Evolutionary conservation across 2,329 filamentous ascomycete species (phyloP).

Genomic region (Hypoxylon sp.): DNA sequence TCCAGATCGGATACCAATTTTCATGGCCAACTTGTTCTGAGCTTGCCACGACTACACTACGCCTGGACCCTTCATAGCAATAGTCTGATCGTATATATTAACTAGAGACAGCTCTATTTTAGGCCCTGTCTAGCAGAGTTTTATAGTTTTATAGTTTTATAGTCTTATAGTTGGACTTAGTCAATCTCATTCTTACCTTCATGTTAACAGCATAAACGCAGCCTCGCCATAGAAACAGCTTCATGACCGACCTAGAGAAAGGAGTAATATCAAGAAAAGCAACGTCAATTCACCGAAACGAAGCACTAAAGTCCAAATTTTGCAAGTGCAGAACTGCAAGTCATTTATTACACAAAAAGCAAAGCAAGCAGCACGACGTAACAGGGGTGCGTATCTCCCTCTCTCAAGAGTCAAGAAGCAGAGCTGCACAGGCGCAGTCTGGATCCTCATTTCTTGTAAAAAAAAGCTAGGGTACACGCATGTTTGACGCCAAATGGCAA

Average conservation of each 20-base stretch:
- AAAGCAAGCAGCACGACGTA: not conserved
- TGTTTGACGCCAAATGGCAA: constrained; percentile 30
- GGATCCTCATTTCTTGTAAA: constrained; percentile 18
- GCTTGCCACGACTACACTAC: not conserved
- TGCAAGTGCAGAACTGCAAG: not conserved
- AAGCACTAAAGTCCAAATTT: not conserved
- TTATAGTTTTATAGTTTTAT: too few species aligned
- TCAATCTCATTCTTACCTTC: too few species aligned
- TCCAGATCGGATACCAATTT: not conserved
- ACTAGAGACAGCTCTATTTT: too few species aligned
- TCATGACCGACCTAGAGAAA: not conserved
- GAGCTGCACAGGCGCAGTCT: constrained; percentile 9
- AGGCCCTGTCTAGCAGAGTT: too few species aligned
- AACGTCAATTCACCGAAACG: not conserved
- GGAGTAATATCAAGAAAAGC: not conserved
- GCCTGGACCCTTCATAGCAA: too few species aligned
- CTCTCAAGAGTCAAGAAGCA: constrained; percentile 3
- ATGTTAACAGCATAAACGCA: not conserved
- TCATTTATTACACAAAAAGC: not conserved
- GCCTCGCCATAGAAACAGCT: not conserved
- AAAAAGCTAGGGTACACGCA: constrained; percentile 31
- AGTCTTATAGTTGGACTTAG: too few species aligned
- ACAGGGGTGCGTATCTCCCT: not conserved
- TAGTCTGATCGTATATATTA: too few species aligned
- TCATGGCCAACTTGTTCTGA: not conserved